A percentile compares a stretch with the other conserved stretches of the same genome.
Conservation (phyloP, 176 grass and related monocot genomes). For the Panicum miliaceum region DNA sequence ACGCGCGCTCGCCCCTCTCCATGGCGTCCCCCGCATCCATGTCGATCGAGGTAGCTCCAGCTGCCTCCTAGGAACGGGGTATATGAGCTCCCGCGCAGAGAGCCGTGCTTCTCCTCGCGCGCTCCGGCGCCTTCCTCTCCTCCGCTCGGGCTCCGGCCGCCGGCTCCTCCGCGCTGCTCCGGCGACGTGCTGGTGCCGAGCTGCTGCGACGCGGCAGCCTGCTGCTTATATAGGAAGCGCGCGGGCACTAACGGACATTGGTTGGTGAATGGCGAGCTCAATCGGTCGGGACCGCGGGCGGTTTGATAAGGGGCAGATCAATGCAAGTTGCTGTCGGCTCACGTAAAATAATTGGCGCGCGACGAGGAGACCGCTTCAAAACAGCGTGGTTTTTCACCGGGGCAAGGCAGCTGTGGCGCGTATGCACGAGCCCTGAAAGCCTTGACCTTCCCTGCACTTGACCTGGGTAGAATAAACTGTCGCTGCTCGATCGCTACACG, state of each 20-base stretch:
- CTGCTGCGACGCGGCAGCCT: neutral
- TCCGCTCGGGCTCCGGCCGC: neutral
- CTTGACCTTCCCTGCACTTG: no score
- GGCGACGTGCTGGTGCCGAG: neutral
- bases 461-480: no score
- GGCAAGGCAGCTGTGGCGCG: no score
- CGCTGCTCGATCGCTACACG: no score
- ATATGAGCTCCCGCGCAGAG: neutral
- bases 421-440: no score
- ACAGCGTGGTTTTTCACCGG: neutral
- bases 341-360: neutral
- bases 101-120: neutral
- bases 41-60: neutral
- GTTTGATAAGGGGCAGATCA: neutral
- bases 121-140: neutral
- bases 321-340: neutral
- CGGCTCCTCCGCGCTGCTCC: neutral
- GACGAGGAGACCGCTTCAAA: constrained; percentile 23
- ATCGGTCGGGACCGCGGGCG: neutral
- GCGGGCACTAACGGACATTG: neutral
- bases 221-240: constrained; percentile 42
- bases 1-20: constrained; percentile 38
- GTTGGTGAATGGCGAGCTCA: constrained; percentile 13
- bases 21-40: constrained; percentile 46
- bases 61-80: neutral